phyloP scores from a whole-genome alignment of 2,329 filamentous ascomycete species.

The Cercospora janseana region DNA sequence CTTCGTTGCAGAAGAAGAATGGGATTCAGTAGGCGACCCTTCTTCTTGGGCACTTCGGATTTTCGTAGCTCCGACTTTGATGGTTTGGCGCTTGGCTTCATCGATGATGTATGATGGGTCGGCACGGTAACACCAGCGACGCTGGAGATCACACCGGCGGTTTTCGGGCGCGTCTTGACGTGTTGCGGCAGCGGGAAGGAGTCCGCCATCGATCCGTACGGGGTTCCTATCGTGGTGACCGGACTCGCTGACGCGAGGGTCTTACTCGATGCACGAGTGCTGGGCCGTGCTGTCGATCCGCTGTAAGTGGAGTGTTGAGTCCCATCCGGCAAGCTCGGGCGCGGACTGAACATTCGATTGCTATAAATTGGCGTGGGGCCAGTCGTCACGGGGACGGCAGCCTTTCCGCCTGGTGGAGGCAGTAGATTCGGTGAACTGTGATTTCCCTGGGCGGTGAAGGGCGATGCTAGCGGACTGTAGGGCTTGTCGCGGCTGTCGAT shows the following conservation, averaged over 20 bases:
- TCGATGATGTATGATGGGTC: conserved; percentile 34
- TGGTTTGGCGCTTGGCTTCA: conserved; percentile 16
- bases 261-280: conserved; percentile 26
- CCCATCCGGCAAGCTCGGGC: conserved; percentile 21
- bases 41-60: conserved; percentile 39
- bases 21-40: conserved; percentile 53
- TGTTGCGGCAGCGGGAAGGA: conserved; percentile 37
- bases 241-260: conserved; percentile 16
- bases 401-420: conserved; percentile 5
- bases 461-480: conserved; percentile 26
- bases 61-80: conserved; percentile 9
- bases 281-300: conserved; percentile 29
- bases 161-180: conserved; percentile 36
- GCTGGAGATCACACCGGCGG: conserved; percentile 30
- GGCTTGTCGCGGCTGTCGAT: conserved; percentile 37
- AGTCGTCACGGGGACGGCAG: conserved; percentile 6
- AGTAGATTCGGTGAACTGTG: conserved; percentile 29
- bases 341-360: conserved; percentile 16
- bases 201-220: conserved; percentile 33
- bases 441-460: conserved; percentile 21
- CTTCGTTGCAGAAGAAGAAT: conserved; percentile 60
- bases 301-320: conserved; percentile 27
- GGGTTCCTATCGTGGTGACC: conserved; percentile 33
- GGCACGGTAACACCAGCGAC: conserved; percentile 39
- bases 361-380: conserved; percentile 16